Evolutionary conservation across 345 rosid species (phyloP), one percentile per base, ranked within the genome.

Genomic region (Eucalyptus pumila): DNA sequence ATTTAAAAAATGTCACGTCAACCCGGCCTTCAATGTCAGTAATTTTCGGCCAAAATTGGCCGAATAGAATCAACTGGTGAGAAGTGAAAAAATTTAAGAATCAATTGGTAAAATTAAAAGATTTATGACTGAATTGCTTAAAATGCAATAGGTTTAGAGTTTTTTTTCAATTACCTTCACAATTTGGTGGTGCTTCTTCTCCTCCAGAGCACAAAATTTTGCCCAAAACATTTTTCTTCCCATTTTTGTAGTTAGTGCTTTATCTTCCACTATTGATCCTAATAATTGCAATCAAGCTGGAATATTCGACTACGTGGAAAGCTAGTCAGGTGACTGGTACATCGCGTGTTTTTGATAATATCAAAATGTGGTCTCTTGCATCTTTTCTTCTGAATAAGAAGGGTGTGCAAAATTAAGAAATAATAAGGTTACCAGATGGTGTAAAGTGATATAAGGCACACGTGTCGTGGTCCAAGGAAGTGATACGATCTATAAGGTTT

Each of bases 11-110:
- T 52, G 5, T 52, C 24, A 52, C 4, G 2, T 0, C 24, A 52
- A 52, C 5, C 2, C 0, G 2, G 11, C 5, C 2, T 2, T 52
- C 24, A 3, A 1, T 8, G 24, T 52, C 5, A 52, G 56, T 19
- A 19, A 52, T 19, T 52, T 52, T 19, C 23, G 10, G 5, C 2
- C 56, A 52, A 52, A 52, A 52, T 51, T 16, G 58, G 58, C 58
- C 11, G 0, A 52, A 52, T 19, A 52, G 2, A 52, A 52, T 52
- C 4, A 52, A 52, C 2, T 0, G 10, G 56, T 19, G 24, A 52
- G 10, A 52, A 52, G 58, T 52, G 58, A 52, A 52, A 52, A 52
- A 52, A 51, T 19, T 52, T 52, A 52, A 9, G 4, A 52, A 2
- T 52, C 0, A 52, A 52, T 52, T 52, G 11, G 9, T 52, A 52